Evolutionary conservation across 1,139 yeast genomes (phyloP), one percentile per base, ranked within the genome.

Genomic region (Pichia norvegensis): DNA sequence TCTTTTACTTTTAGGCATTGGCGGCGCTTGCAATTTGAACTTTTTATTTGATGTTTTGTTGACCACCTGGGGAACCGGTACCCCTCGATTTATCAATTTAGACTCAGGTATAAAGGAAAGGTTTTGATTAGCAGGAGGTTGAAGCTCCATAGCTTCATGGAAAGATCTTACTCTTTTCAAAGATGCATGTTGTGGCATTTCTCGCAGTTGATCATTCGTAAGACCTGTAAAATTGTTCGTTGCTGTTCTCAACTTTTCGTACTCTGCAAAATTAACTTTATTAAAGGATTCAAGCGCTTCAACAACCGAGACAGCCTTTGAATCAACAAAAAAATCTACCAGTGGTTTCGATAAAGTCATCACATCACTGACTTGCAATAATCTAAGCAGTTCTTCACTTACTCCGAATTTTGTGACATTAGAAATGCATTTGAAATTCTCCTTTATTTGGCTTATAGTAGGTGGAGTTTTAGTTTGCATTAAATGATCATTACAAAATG

Each of bases 321-420:
- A 63, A 10, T 63, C 55, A 43, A 71, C 60, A 22, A 82, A 72
- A 55, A 74, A 81, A 27, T 72, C 69, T 80, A 84, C 80, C 46
- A 84, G 65, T 29, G 83, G 78, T 48, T 76, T 73, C 55, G 85
- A 70, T 50, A 77, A 77, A 0, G 86, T 72, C 85, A 86, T 81
- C 1, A 82, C 81, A 62, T 85, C 94, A 40, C 87, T 75, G 4
- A 85, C 76, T 61, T 85, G 92, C 66, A 85, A 63, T 31, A 81
- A 70, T 45, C 90, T 67, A 77, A 84, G 73, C 3, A 85, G 80
- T 33, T 72, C 70, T 41, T 75, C 79, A 43, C 76, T 77, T n/a
- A 83, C 64, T 0, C 95, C 95, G 51, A 75, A 76, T 46, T 75
- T 68, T 21, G 78, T 67, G 49, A 70, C 58, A 33, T 63, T 64